Percentiles rank a stretch among this genome's conserved stretches.
Conservation (phyloP, 805 yeast genomes). For the Wickerhamomyces bovis region DNA sequence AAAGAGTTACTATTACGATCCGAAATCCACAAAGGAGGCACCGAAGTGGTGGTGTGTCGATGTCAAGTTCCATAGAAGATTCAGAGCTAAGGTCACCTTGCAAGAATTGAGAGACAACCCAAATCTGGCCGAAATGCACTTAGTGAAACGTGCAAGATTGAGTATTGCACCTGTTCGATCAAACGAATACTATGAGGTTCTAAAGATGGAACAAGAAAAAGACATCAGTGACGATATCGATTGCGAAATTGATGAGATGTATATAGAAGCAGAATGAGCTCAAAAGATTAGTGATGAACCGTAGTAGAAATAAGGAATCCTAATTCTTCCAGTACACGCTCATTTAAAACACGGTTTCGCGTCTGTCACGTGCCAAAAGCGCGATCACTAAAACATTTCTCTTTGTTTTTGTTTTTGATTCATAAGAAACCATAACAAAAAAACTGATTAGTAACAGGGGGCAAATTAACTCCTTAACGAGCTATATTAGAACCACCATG, state of each 20-base stretch:
- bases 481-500: conserved; percentile 17
- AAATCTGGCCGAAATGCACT: conserved; percentile 33
- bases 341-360: neutral
- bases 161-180: conserved; percentile 46
- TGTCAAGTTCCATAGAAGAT: conserved; percentile 36
- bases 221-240: conserved; percentile 27
- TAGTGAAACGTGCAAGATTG: conserved; percentile 43
- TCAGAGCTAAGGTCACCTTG: conserved; percentile 37
- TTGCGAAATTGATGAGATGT: conserved; percentile 24
- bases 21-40: conserved; percentile 33
- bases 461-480: neutral
- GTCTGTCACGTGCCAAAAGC: conserved; percentile 3
- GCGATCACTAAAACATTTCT: neutral
- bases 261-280: conserved; percentile 6
- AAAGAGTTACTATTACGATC: conserved; percentile 40
- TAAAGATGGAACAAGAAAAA: conserved; percentile 30
- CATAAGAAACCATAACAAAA: conserved; percentile 4
- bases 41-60: conserved; percentile 58
- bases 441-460: conserved; percentile 1
- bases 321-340: too few relatives aligned
- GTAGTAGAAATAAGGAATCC: too few relatives aligned
- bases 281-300: too few relatives aligned
- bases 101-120: conserved; percentile 32
- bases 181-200: conserved; percentile 34
- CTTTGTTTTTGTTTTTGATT: neutral